Evolutionary conservation across 2,329 filamentous ascomycete genomes (phyloP).

Genomic region (Aspergillus spinulosporus): DNA sequence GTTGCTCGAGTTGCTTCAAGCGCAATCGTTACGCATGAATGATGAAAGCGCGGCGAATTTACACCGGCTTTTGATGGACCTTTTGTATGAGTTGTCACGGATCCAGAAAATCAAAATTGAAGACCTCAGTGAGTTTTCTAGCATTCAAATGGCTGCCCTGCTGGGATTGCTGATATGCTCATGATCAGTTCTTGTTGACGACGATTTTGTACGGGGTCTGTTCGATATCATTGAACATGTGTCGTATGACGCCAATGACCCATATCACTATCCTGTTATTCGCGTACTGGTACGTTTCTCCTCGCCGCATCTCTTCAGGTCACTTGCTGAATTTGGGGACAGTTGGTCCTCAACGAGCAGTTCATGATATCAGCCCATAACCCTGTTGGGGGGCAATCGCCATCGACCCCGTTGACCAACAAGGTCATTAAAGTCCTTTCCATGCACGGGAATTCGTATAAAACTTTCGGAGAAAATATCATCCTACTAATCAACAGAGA

Average conservation of each 20-base stretch:
- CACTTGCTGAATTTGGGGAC: slow-evolving; percentile 22
- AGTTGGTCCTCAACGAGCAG: slow-evolving; percentile 96
- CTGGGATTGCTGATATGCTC: neutral
- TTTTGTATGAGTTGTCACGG: slow-evolving; percentile 95
- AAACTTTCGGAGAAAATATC: slow-evolving; percentile 96
- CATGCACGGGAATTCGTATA: slow-evolving; percentile 74
- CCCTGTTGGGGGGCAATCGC: slow-evolving; percentile 42
- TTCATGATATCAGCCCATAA: slow-evolving; percentile 80
- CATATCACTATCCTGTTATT: slow-evolving; percentile 94
- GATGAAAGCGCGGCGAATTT: slow-evolving; percentile 55
- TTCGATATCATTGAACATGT: slow-evolving; percentile 85
- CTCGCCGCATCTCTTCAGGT: neutral
- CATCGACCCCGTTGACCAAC: slow-evolving; percentile 70
- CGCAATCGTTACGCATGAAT: slow-evolving; percentile 56
- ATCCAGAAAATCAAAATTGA: slow-evolving; percentile 77
- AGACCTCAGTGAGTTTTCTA: slow-evolving; percentile 66
- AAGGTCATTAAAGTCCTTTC: slow-evolving; percentile 90
- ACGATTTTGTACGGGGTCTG: slow-evolving; percentile 79
- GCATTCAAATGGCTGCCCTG: neutral
- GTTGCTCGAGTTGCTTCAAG: slow-evolving; percentile 76
- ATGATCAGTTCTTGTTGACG: slow-evolving; percentile 58
- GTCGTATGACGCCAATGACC: slow-evolving; percentile 83
- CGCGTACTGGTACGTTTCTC: slow-evolving; percentile 71
- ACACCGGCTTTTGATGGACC: slow-evolving; percentile 77
- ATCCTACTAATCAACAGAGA: slow-evolving; percentile 94